Evolutionary conservation across 192 early-diverging fungal species (phyloP), one percentile per base, ranked within the genome.

Genomic region (Coemansia sp.): DNA sequence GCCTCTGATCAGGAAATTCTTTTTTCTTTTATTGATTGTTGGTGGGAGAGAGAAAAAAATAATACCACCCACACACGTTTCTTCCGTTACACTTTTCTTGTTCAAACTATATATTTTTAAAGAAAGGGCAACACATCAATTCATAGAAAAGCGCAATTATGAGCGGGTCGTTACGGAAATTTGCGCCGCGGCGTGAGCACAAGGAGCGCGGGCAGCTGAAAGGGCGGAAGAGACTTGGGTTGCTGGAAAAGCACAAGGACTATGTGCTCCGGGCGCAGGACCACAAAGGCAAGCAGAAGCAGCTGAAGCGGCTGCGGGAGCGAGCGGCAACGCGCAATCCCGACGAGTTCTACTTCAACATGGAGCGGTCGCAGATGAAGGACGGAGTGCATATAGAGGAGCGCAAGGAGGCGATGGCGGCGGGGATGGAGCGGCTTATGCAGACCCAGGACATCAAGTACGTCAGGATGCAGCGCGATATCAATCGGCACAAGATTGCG

Each of bases 311-410:
- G 22, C 85, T 99, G 75, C 85, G 88, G 38, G 87, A 93, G 71
- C 96, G 95, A 71, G 97, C 97, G 4, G 77, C 88, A 13, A 84
- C 88, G 61, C 83, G 90, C 69, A 99, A 99, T 82, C 94, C 93
- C 4, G 97, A 99, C 76, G 97, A 99, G 85, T 99, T 99, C 77
- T 98, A 98, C 86, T 96, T 95, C 72, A 92, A 90, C 76, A 99
- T 99, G 97, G 88, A 95, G 74, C 91, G 91, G 68, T 70, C 88
- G 19, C 88, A 90, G 68, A 92, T 93, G 62, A 92, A 93, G 76
- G 85, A 90, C 22, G 95, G 95, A 16, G 90, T 90, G 1, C 96
- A 98, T 68, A 67, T 92, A 12, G 70, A 83, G 48, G 86, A 92
- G 61, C 87, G 92, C 38, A 87, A 90, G 53, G 76, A 91, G n/a